Base-by-base conservation (phyloP, 768 basidiomycete species). In the Leccinum pellstonianum region DNA sequence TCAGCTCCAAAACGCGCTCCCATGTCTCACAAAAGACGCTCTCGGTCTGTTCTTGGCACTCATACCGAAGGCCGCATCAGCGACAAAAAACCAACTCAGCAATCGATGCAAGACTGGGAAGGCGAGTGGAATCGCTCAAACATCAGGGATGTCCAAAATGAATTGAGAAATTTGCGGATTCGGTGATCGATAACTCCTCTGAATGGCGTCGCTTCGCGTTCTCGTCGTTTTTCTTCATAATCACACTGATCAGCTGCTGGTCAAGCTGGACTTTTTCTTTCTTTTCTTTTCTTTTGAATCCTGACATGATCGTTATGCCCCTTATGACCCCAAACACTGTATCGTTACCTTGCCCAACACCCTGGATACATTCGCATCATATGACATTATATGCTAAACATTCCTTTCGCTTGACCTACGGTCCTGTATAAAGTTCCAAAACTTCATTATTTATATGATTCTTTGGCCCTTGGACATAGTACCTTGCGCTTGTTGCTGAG, bases 101-200 rank as follows among this genome's bases (percentile, higher is more conserved):
- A 29, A 25, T 3, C 59, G 2, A 53, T 27, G 33, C 56, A 61
- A 53, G 60, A 70, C 9, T 79, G 77, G 78, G 67, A 66, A 11
- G 77, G 77, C 53, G 77, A 77, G 58, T 79, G 78, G 78, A 79
- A 79, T 62, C 68, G 76, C 29, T 55, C 65, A 25, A 67, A 76
- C 60, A 79, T 79, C 31, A 60, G 60, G 50, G 75, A 77, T 29
- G 78, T 79, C 46, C 78, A 77, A 57, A 68, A 62, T 29, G 71
- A 77, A 57, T 70, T 79, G 35, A 66, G 78, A 27, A 66, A 58
- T 43, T 56, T 79, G 54, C 66, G 21, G 54, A 8, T 35, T 8
- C n/a, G 56, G 49, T 72, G 52, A 57, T 10, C 25, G 5, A n/a
- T 58, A 17, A 4, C 38, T 3, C n/a, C 25, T 57, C 29, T 1